These are phyloP conservation scores for Candida gorgasii DNA, from an alignment of 805 yeast genomes.

Conservation along the genomic window DNA sequence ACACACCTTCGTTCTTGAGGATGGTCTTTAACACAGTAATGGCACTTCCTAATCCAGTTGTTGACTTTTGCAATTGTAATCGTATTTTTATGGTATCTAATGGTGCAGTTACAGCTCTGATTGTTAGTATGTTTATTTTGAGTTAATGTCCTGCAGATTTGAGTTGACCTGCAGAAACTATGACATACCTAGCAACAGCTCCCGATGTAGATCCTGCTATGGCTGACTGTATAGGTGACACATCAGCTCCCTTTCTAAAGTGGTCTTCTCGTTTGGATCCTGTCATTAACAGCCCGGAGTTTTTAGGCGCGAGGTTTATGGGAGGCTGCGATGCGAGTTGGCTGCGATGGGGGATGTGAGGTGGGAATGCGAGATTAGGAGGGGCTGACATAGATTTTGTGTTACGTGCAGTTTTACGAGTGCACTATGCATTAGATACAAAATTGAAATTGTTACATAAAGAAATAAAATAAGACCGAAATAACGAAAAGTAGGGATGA, in stretches of 20 bases:
- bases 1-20: constrained; percentile 61
- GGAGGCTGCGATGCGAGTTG: background rate
- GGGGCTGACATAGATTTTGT: no score
- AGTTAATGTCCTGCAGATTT: no score
- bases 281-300: constrained; percentile 2
- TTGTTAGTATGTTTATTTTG: constrained; percentile 21
- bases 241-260: constrained; percentile 51
- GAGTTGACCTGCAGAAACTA: no score
- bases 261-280: constrained; percentile 40
- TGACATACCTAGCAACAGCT: constrained; percentile 45
- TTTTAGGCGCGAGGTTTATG: background rate
- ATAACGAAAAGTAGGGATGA: no score
- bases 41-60: constrained; percentile 25
- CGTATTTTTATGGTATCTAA: constrained; percentile 77
- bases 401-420: no score
- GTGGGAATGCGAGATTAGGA: background rate
- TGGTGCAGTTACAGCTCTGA: constrained; percentile 69
- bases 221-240: constrained; percentile 53
- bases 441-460: no score
- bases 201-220: constrained; percentile 77
- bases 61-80: constrained; percentile 55
- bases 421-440: no score
- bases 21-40: constrained; percentile 43
- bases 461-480: no score
- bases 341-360: background rate